Evolutionary conservation across 345 rosid species (phyloP).

Genomic region (Populus simonii): DNA sequence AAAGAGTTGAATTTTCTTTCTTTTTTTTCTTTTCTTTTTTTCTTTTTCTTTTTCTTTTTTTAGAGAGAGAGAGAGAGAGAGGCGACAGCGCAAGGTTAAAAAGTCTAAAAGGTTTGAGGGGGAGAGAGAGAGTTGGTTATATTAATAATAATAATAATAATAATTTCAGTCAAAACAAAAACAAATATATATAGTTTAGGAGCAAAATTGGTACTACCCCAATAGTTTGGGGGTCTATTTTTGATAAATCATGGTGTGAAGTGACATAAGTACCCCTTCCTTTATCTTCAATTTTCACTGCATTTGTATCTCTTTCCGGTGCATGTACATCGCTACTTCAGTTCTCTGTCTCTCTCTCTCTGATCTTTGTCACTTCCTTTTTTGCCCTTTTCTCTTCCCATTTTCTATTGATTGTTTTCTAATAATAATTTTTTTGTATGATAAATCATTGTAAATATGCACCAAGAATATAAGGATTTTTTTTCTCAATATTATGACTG

Average conservation of each 20-base stretch:
- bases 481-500: not conserved
- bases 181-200: not conserved
- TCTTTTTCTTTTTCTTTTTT: no score
- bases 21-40: no score
- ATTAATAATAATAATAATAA: no score
- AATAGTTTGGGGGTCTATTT: not conserved
- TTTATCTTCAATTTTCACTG: not conserved
- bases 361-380: not conserved
- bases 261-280: conserved; percentile 14
- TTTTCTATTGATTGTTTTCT: not conserved
- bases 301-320: not conserved
- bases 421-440: not conserved
- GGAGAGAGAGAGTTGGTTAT: not conserved
- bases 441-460: not conserved
- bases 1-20: no score
- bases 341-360: no score
- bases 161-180: not conserved
- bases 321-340: not conserved
- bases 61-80: no score
- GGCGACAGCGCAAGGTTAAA: not conserved
- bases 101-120: not conserved
- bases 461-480: not conserved
- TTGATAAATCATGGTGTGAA: not conserved
- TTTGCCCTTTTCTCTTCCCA: not conserved
- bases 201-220: not conserved